A percentile compares a stretch with the other conserved stretches of the same genome.
Conservation (phyloP, 1,284 basidiomycete genomes). For the Leccinum ponderosum region DNA sequence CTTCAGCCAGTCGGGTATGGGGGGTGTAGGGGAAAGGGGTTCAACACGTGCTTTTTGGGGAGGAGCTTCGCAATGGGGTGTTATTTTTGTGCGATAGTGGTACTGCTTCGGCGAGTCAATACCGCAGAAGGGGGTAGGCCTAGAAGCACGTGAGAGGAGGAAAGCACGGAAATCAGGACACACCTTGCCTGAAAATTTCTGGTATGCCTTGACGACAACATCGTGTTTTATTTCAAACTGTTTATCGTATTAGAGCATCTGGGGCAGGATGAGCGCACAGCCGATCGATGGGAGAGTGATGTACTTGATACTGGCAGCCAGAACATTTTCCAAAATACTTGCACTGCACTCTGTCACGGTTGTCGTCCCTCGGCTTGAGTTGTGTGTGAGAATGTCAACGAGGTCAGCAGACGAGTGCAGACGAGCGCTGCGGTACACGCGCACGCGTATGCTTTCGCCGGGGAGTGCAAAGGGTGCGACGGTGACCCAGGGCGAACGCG, state of each 20-base stretch:
- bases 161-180: background rate
- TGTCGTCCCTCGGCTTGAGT: slow-evolving; percentile 66
- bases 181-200: slow-evolving; percentile 69
- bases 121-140: slow-evolving; percentile 59
- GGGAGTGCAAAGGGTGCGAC: slow-evolving; percentile 84
- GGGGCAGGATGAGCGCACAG: slow-evolving; percentile 8
- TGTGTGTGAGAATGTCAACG: slow-evolving; percentile 67
- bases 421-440: slow-evolving; percentile 65
- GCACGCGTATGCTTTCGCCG: slow-evolving; percentile 73
- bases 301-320: slow-evolving; percentile 77
- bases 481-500: slow-evolving; percentile 70
- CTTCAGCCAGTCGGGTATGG: slow-evolving; percentile 63
- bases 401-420: slow-evolving; percentile 80
- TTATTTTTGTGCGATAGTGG: slow-evolving; percentile 95
- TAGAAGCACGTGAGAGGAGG: slow-evolving; percentile 26
- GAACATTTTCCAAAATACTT: slow-evolving; percentile 86
- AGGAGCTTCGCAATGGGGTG: slow-evolving; percentile 92
- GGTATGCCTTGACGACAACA: slow-evolving; percentile 87
- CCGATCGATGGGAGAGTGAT: background rate
- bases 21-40: slow-evolving; percentile 26
- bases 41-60: slow-evolving; percentile 52
- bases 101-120: slow-evolving; percentile 87
- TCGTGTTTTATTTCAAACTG: slow-evolving; percentile 87
- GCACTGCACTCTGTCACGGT: slow-evolving; percentile 57
- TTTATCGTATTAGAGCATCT: slow-evolving; percentile 87